Conservation (phyloP, 2,329 filamentous ascomycete genomes). For the Fusarium domesticum region DNA sequence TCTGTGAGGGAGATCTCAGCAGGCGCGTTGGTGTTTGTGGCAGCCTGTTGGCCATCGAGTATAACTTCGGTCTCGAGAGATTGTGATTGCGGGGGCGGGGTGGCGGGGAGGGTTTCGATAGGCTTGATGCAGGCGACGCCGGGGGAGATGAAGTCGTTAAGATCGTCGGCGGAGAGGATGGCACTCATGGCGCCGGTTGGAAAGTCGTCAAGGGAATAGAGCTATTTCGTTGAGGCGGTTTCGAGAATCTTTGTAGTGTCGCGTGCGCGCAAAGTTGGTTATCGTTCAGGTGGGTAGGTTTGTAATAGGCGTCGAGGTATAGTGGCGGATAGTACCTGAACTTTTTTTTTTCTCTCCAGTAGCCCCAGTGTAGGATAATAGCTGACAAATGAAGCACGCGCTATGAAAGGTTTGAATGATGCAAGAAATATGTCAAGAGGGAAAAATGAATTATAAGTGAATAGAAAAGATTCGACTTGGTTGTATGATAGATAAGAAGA, state of each 20-base stretch:
- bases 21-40: conserved; percentile 59
- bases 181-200: conserved; percentile 70
- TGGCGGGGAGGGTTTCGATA: conserved; percentile 79
- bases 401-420: neutral
- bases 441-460: neutral
- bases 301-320: neutral
- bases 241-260: conserved; percentile 5
- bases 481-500: conserved; percentile 5
- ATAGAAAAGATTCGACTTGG: neutral
- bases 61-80: conserved; percentile 76
- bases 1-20: conserved; percentile 95
- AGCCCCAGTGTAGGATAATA: neutral
- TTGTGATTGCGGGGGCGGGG: conserved; percentile 34
- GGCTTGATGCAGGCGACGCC: conserved; percentile 98
- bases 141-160: conserved; percentile 98
- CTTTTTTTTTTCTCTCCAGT: neutral
- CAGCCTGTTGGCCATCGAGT: conserved; percentile 74
- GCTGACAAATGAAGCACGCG: neutral
- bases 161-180: conserved; percentile 91
- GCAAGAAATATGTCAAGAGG: neutral
- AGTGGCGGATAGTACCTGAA: neutral
- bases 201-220: neutral
- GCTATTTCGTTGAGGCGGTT: conserved; percentile 1
- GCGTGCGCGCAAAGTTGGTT: neutral
- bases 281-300: neutral